phyloP scores from a whole-genome alignment of 805 yeast genomes.

The Metschnikowia anglica region DNA sequence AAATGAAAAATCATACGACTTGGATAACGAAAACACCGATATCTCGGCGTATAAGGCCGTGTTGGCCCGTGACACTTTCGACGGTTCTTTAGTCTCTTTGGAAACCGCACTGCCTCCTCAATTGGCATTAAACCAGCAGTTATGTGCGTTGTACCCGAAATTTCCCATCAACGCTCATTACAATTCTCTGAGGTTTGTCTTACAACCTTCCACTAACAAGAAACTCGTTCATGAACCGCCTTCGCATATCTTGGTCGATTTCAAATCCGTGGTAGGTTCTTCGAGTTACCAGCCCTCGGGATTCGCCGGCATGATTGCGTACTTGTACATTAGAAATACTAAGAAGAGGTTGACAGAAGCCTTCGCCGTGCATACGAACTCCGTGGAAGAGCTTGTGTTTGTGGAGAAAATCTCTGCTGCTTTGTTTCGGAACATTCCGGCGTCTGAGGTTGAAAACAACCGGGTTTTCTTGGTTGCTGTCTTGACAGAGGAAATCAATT shows the following conservation, averaged over 20 bases:
- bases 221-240: constrained; percentile 53
- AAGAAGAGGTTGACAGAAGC: constrained; percentile 73
- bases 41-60: constrained; percentile 67
- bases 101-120: constrained; percentile 49
- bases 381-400: constrained; percentile 53
- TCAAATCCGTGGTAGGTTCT: constrained; percentile 63
- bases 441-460: constrained; percentile 58
- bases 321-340: constrained; percentile 65
- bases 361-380: constrained; percentile 63
- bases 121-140: constrained; percentile 65
- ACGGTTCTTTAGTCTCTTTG: constrained; percentile 55
- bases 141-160: constrained; percentile 69
- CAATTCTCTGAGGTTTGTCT: constrained; percentile 27
- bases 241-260: constrained; percentile 72
- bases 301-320: constrained; percentile 68
- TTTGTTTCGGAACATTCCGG: constrained; percentile 72
- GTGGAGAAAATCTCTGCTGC: constrained; percentile 77
- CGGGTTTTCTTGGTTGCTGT: constrained; percentile 75
- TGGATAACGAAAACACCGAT: constrained; percentile 45
- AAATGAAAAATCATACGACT: constrained; percentile 39
- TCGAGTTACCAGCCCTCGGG: constrained; percentile 62
- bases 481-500: constrained; percentile 65
- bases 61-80: constrained; percentile 57
- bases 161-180: constrained; percentile 54
- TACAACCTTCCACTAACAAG: constrained; percentile 47